Base-by-base conservation (phyloP, 306 rosid genomes). In the Hippophae rhamnoides region DNA sequence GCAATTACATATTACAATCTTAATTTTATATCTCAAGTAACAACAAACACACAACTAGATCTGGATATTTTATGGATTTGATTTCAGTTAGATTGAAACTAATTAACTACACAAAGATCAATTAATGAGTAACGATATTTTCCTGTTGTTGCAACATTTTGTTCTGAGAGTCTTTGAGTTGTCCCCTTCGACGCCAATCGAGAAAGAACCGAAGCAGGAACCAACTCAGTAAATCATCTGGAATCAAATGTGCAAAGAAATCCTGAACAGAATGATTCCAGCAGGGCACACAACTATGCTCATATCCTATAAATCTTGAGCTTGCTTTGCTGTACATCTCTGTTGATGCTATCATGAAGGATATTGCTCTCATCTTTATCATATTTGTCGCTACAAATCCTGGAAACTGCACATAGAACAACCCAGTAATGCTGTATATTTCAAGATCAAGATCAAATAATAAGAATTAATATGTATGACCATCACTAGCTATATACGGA, bases 321-420 rank as follows among this genome's bases (percentile, higher is more conserved):
- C 78, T 73, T 57, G 66, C 78, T 62, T 62, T 73, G 73, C 66
- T 9, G 38, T 62, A 73, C 23, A 40, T 41, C 27, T 68, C 66
- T 13, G 73, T 65, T 27, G 78, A 52, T 41, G 62, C 27, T 43
- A 62, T 9, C 5, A 73, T n/a, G 42, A 64, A 27, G 45, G 62
- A 57, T 23, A 31, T 25, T 43, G 52, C n/a, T 9, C 58, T 68
- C n/a, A 68, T 4, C 50, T 42, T 62, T 62, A 57, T 57, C 69
- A 73, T 44, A 56, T 58, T 57, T 9, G 73, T 58, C 9, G 73
- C 78, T 70, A 74, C 74, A 25, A 55, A 41, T 11, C 53, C 3
- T 13, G 70, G 70, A 57, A 48, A 41, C 78, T 67, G 66, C 68
- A 72, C 23, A 18, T 18, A 18, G 1, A 18, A 18, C 23, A 18